Conservation (phyloP, 306 rosid genomes). For the Cucumis cinereus region DNA sequence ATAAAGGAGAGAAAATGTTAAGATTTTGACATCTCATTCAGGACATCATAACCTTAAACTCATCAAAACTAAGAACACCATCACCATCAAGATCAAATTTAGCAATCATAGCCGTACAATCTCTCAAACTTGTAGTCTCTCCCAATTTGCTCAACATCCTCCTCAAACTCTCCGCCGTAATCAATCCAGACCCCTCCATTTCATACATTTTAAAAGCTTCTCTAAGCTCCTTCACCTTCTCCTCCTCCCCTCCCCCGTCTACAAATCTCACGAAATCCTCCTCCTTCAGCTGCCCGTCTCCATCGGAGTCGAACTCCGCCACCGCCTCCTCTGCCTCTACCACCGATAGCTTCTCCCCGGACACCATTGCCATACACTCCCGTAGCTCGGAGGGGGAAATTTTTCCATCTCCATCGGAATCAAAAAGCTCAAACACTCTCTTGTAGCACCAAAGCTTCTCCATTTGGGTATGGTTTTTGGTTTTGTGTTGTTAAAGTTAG, state of each 20-base stretch:
- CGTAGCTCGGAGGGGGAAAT: constrained; percentile 50
- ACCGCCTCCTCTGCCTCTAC: constrained; percentile 41
- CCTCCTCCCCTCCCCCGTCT: constrained; percentile 50
- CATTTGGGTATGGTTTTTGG: background rate
- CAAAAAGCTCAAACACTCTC: background rate
- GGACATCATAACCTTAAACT: constrained; percentile 63
- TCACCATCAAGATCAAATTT: constrained; percentile 67
- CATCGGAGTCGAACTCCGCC: constrained; percentile 32
- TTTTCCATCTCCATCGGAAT: background rate
- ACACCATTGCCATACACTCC: constrained; percentile 28
- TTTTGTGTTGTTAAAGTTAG: background rate
- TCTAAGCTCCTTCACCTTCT: constrained; percentile 23
- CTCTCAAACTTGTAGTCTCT: constrained; percentile 35
- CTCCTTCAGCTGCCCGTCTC: constrained; percentile 46
- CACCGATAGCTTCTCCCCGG: constrained; percentile 16
- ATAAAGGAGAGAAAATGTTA: background rate
- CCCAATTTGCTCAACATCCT: constrained; percentile 57
- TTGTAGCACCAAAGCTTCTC: background rate
- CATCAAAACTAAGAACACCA: constrained; percentile 66
- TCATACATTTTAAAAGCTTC: constrained; percentile 79
- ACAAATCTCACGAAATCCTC: constrained; percentile 63
- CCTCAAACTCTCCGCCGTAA: constrained; percentile 60
- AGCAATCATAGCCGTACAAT: constrained; percentile 49
- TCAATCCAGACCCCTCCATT: constrained; percentile 52
- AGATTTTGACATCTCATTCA: background rate